Conservation (phyloP, 2,329 filamentous ascomycete species). For the Colletotrichum sp. region DNA sequence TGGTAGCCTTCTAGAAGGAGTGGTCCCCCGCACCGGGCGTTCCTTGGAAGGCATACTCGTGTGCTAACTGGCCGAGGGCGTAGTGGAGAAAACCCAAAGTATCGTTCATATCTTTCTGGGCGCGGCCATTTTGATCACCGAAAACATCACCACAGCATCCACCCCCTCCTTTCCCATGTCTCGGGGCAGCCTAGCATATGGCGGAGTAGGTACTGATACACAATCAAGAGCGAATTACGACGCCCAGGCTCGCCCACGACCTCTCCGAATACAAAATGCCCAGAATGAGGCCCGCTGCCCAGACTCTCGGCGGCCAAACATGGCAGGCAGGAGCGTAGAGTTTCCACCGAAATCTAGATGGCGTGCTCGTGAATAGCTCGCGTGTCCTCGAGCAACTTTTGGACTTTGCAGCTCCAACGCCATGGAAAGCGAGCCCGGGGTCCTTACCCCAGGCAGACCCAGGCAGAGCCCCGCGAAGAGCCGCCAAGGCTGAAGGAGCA, state of each 20-base stretch:
- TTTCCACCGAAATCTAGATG: conserved; percentile 11
- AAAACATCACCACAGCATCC: conserved; percentile 1
- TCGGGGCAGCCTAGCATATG: not conserved
- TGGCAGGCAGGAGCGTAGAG: conserved; percentile 6
- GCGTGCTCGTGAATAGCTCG: conserved; percentile 14
- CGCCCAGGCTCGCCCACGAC: not conserved
- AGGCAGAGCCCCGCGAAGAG: conserved; percentile 13
- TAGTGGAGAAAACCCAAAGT: not conserved
- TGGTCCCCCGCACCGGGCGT: not conserved
- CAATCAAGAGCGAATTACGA: not conserved
- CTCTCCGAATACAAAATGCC: not conserved
- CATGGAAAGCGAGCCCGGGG: not conserved
- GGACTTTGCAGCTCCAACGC: not conserved
- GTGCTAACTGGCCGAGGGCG: not conserved
- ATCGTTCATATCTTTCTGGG: conserved; percentile 9
- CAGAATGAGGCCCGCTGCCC: conserved; percentile 20
- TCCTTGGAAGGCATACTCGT: not conserved
- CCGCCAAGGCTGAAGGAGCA: conserved; percentile 22
- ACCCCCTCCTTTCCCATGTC: conserved; percentile 4
- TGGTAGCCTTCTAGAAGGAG: conserved; percentile 18
- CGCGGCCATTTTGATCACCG: conserved; percentile 1
- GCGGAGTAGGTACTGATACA: not conserved
- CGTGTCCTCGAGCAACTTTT: conserved; percentile 8
- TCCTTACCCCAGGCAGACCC: not conserved
- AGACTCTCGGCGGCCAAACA: conserved; percentile 17